Base-by-base conservation (phyloP, 2,329 filamentous ascomycete genomes). In the Hypoxylon sp. region DNA sequence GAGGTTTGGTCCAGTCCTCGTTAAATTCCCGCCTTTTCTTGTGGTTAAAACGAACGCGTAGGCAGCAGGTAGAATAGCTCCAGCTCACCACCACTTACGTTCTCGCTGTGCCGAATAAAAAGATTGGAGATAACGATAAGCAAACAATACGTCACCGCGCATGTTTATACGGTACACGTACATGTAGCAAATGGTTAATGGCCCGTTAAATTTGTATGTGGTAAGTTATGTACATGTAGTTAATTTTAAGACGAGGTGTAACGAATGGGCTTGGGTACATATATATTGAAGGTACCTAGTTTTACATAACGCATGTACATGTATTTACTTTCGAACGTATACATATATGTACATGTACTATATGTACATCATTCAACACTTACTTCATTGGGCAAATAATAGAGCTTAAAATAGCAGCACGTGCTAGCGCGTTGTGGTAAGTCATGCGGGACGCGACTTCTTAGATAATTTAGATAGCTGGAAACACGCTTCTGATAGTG, bases 401-500 rank as follows among this genome's bases (percentile, higher is more conserved):
- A 19, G n/a, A 6, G 14, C 14, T 17, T 14, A 42, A n/a, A n/a
- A 1, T n/a, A 58, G 33, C 29, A 63, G 67, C 74, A 76, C 74
- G 74, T 76, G 74, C 57, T 57, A 67, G 46, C 74, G 74, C 69
- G 74, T 65, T 50, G 26, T 59, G 11, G 48, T 39, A 52, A 35
- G 33, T 39, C 17, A 44, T 26, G 24, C 31, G 53, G 54, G 50
- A 52, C 51, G 64, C 58, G 42, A 57, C 42, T 63, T 60, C 63
- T 46, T 42, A 26, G 57, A 31, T 33, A 24, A 44, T 24, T 52
- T 19, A 29, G 42, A 35, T 39, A 10, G 22, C n/a, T 10, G 5
- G 39, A 39, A 48, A 62, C 59, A 63, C 42, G 64, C 47, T 47
- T 46, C 55, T 39, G 10, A 37, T 52, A 53, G 37, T 48, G 29